Conservation (phyloP, 202 grass and related monocot genomes). For the Schoenoplectus tabernaemontani region DNA sequence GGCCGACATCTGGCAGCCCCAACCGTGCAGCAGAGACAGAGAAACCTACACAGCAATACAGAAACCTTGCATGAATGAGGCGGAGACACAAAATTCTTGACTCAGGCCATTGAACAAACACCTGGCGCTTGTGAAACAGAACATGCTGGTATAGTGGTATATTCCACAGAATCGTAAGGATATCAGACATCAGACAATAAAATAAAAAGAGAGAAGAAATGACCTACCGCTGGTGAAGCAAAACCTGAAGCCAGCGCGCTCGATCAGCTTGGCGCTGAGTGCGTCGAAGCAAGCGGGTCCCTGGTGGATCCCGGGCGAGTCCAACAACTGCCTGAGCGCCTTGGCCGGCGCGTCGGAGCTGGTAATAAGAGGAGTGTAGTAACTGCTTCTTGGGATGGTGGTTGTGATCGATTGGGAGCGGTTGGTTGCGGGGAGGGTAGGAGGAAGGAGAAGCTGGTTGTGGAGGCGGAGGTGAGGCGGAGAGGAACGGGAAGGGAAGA, state of each 20-base stretch:
- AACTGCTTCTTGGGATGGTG: conserved; percentile 27
- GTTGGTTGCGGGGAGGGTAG: not conserved
- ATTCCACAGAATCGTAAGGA: not conserved
- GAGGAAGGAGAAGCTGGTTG: not conserved
- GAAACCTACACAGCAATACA: conserved; percentile 36
- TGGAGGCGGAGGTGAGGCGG: not conserved
- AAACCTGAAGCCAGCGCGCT: conserved; percentile 52
- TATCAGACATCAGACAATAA: not conserved
- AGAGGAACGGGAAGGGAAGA: not conserved
- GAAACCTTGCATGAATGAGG: not conserved
- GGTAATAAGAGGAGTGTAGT: conserved; percentile 12
- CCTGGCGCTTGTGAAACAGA: conserved; percentile 55
- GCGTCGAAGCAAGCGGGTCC: conserved; percentile 91
- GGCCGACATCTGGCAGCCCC: conserved; percentile 85
- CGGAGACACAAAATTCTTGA: not conserved
- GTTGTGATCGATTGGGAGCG: not conserved
- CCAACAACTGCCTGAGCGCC: conserved; percentile 48
- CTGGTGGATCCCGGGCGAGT: conserved; percentile 57
- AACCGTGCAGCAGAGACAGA: conserved; percentile 76
- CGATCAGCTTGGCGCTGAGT: conserved; percentile 64
- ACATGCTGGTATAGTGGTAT: not conserved
- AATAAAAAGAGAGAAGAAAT: conserved; percentile 18
- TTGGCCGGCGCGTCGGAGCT: conserved; percentile 24
- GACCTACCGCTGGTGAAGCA: conserved; percentile 80
- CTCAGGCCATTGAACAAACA: conserved; percentile 4